Conservation (phyloP, 768 basidiomycete species). For the Daedalea quercina region DNA sequence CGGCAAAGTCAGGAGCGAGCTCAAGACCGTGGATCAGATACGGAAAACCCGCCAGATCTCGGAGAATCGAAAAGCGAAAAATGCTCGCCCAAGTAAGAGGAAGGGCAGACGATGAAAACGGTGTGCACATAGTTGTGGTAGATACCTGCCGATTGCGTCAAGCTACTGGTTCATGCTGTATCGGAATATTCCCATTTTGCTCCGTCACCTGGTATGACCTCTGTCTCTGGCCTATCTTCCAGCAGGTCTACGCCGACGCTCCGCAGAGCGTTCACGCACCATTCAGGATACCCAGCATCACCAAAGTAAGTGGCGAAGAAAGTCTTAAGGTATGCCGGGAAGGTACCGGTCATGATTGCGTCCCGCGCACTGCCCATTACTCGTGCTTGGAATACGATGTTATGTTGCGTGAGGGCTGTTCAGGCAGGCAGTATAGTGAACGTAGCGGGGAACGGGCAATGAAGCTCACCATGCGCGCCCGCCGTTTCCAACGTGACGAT, state of each 20-base stretch:
- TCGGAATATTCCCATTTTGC: slow-evolving; percentile 80
- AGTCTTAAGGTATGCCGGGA: slow-evolving; percentile 66
- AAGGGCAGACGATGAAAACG: slow-evolving; percentile 35
- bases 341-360: slow-evolving; percentile 71
- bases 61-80: slow-evolving; percentile 70
- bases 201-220: slow-evolving; percentile 53
- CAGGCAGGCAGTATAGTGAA: neutral
- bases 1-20: slow-evolving; percentile 68
- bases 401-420: slow-evolving; percentile 75
- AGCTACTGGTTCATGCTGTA: slow-evolving; percentile 5
- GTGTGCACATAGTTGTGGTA: neutral
- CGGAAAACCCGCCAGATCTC: slow-evolving; percentile 60
- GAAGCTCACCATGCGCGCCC: slow-evolving; percentile 67
- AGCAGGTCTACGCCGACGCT: slow-evolving; percentile 82
- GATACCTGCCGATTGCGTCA: neutral
- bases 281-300: slow-evolving; percentile 73
- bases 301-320: slow-evolving; percentile 82
- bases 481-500: slow-evolving; percentile 74
- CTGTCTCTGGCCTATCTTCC: slow-evolving; percentile 40
- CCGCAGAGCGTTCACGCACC: slow-evolving; percentile 80
- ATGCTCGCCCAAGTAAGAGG: slow-evolving; percentile 59
- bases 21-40: slow-evolving; percentile 85
- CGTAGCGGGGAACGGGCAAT: too few relatives aligned
- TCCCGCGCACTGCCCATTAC: slow-evolving; percentile 82
- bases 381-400: slow-evolving; percentile 80